Conservation (phyloP, 352 stramenopile genomes). For the Aphanomyces invadans region DNA sequence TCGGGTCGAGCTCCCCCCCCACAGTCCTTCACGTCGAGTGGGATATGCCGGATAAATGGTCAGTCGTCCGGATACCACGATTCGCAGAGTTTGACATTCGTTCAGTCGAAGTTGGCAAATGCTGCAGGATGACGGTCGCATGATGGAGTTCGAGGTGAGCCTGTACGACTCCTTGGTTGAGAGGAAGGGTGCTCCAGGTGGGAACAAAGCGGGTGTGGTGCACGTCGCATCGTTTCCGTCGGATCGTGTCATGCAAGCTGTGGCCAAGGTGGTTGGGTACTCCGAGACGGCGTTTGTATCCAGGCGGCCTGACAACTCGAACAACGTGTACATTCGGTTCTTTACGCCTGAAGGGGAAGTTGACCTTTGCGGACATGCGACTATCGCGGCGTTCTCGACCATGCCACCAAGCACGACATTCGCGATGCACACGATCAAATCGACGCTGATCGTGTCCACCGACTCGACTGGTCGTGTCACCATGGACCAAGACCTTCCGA, state of each 20-base stretch:
- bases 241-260: neutral
- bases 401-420: neutral
- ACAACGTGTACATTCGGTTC: neutral
- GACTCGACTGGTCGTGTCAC: slow-evolving; percentile 4
- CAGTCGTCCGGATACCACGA: too few relatives aligned
- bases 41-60: too few relatives aligned
- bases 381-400: slow-evolving; percentile 7
- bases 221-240: neutral
- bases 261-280: slow-evolving; percentile 10
- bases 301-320: neutral
- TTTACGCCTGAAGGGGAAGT: slow-evolving; percentile 19
- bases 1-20: too few relatives aligned
- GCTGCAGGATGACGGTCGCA: too few relatives aligned
- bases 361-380: slow-evolving; percentile 17
- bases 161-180: slow-evolving; percentile 8
- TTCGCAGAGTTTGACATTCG: too few relatives aligned
- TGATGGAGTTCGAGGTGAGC: neutral
- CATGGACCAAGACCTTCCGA: slow-evolving; percentile 7
- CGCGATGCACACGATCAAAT: slow-evolving; percentile 12
- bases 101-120: too few relatives aligned
- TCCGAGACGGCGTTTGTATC: slow-evolving; percentile 17
- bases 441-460: neutral
- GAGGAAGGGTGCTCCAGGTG: neutral
- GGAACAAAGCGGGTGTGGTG: slow-evolving; percentile 15
- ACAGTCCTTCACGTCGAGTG: too few relatives aligned